Evolutionary conservation across 495 filamentous ascomycete genomes (phyloP).

Genomic region (Jackrogersella minutella): DNA sequence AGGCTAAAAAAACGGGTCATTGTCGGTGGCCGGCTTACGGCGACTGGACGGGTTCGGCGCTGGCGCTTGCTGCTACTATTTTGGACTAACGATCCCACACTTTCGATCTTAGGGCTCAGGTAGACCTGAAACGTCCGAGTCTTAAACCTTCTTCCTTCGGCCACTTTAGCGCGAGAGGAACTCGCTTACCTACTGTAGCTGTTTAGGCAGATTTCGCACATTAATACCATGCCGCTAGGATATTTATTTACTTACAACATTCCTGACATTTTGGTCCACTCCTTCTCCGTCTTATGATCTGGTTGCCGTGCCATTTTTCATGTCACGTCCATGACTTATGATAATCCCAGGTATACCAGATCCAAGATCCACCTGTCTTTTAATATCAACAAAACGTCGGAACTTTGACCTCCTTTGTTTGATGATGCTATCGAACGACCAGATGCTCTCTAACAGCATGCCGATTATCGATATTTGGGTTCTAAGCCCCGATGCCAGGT

Average conservation of each 20-base stretch:
- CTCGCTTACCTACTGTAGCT: conserved; percentile 18
- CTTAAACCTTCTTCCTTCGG: conserved; percentile 9
- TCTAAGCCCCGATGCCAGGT: background rate
- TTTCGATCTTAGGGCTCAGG: too few relatives aligned
- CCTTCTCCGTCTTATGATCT: conserved; percentile 4
- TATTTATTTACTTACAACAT: conserved; percentile 18
- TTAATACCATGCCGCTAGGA: conserved; percentile 9
- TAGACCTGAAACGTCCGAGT: conserved; percentile 36
- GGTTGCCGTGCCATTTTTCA: conserved; percentile 27
- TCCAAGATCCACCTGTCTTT: conserved; percentile 15
- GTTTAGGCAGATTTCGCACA: too few relatives aligned
- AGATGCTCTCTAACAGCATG: background rate
- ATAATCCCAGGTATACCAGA: conserved; percentile 12
- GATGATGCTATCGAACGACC: background rate
- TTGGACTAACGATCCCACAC: too few relatives aligned
- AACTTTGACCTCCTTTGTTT: conserved; percentile 10
- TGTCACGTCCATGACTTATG: conserved; percentile 16
- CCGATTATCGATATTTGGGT: background rate
- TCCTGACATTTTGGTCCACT: conserved; percentile 5
- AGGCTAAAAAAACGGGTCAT: conserved; percentile 2
- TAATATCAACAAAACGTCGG: conserved; percentile 23
- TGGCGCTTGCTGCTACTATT: conserved; percentile 22
- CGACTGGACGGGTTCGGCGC: conserved; percentile 7
- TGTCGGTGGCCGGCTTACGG: conserved; percentile 3
- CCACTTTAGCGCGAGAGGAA: conserved; percentile 6